Evolutionary conservation across 2,329 filamentous ascomycete genomes (phyloP).

Genomic region (Verticillium nonalfalfae): DNA sequence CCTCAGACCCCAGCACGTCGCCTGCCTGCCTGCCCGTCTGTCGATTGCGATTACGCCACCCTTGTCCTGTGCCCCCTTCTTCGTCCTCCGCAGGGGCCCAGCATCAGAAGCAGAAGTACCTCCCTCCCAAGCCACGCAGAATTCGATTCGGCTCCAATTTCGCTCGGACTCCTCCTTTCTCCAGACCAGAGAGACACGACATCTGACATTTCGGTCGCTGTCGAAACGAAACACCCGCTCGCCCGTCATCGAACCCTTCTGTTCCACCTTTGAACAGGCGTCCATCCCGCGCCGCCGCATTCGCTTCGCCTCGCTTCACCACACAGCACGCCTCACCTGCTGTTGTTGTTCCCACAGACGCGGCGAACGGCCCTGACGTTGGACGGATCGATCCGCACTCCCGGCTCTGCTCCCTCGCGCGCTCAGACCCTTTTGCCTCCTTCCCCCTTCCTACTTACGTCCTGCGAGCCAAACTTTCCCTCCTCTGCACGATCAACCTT

Average conservation of each 20-base stretch:
- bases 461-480: background rate
- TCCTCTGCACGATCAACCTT: background rate
- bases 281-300: background rate
- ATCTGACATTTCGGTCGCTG: conserved; percentile 1
- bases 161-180: conserved; percentile 3
- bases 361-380: background rate
- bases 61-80: background rate
- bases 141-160: conserved; percentile 3
- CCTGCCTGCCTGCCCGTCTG: background rate
- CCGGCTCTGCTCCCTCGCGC: background rate
- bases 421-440: background rate
- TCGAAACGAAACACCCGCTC: conserved; percentile 3
- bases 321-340: too few species aligned
- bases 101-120: background rate
- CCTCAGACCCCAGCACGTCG: background rate
- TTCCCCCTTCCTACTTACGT: background rate
- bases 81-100: background rate
- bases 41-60: conserved; percentile 1
- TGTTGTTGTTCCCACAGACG: background rate
- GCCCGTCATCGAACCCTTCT: background rate
- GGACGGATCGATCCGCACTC: background rate
- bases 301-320: background rate
- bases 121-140: conserved; percentile 1
- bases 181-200: background rate
- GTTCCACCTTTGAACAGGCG: conserved; percentile 1